Evolutionary conservation across 257 asterid genomes (phyloP), one percentile per base, ranked within the genome.

Genomic region (Ilex asprella): DNA sequence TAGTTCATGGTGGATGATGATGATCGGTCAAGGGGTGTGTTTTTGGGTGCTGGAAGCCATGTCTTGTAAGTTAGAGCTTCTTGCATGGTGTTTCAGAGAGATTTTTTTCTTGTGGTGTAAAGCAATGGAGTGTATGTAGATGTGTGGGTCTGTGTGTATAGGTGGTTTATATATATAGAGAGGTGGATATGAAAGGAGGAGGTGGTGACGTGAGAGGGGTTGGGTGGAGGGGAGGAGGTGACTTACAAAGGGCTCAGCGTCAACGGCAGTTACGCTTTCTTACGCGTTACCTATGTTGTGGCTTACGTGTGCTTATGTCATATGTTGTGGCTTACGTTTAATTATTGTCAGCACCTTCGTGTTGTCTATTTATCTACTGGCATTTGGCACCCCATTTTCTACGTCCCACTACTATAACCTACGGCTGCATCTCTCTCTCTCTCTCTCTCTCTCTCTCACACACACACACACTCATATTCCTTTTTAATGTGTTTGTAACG

Each of bases 41-140:
- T 54, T 41, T 31, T 47, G 12, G 67, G 67, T 50, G 61, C 30
- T 11, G 70, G 59, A 2, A 61, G 41, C 77, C 76, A 78, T 61
- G 84, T 47, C 55, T 78, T 75, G 71, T 62, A 71, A 2, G 84
- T 81, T 29, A 78, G 49, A 12, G 84, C 84, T 62, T 78, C 72
- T 66, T 78, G 84, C 84, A 78, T 78, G 69, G 54, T 63, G 41
- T 14, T 30, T 29, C 10, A 41, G 32, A 21, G 49, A 60, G 13
- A 46, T 52, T 10, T 12, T 53, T n/a, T 53, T n/a, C 30, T 16
- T 53, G 2, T 53, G 57, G 15, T 53, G 2, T 53, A 7, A 2
- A 53, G 27, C 10, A 53, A 14, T 14, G 2, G 57, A 10, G 30
- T 16, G 57, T 53, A 15, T 53, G 10, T 7, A 7, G 10, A 2